These are phyloP conservation scores for Xerocomellus chrysenteron DNA, from an alignment of 768 basidiomycete genomes.

Conservation along the genomic window DNA sequence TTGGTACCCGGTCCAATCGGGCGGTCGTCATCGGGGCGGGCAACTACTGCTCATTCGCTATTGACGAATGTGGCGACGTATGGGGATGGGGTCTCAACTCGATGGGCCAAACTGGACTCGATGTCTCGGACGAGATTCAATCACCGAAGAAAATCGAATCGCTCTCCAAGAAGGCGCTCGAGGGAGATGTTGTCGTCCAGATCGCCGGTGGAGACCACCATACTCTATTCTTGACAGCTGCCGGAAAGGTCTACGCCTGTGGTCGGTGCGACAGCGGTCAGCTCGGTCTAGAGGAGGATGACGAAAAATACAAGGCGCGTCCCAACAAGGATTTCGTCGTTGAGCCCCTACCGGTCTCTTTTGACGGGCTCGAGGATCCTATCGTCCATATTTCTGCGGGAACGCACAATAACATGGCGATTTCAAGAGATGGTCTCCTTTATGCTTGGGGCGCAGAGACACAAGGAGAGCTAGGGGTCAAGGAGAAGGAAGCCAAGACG, in stretches of 20 bases:
- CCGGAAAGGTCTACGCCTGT: constrained; percentile 82
- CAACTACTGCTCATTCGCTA: constrained; percentile 85
- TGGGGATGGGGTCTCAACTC: constrained; percentile 98
- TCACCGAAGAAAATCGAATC: constrained; percentile 63
- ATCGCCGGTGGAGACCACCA: constrained; percentile 88
- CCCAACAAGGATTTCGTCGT: constrained; percentile 57
- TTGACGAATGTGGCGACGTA: constrained; percentile 77
- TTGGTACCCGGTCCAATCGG: constrained; percentile 65
- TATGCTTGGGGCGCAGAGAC: constrained; percentile 80
- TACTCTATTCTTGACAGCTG: constrained; percentile 80
- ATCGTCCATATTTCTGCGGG: constrained; percentile 68
- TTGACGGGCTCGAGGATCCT: constrained; percentile 64
- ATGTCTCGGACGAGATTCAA: constrained; percentile 50
- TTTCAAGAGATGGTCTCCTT: constrained; percentile 64
- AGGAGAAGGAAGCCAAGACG: constrained; percentile 54
- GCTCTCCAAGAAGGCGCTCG: constrained; percentile 60
- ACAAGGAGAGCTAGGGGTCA: constrained; percentile 64
- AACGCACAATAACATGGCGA: constrained; percentile 68
- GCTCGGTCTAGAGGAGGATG: constrained; percentile 70
- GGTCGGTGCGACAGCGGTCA: constrained; percentile 85
- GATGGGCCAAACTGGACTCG: constrained; percentile 79
- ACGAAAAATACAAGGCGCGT: constrained; percentile 61
- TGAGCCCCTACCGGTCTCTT: constrained; percentile 63
- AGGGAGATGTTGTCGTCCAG: constrained; percentile 61
- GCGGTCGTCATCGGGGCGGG: constrained; percentile 78